These are phyloP conservation scores for Alternaria gaisen DNA, from an alignment of 2,329 filamentous ascomycete species.

Conservation along the genomic window DNA sequence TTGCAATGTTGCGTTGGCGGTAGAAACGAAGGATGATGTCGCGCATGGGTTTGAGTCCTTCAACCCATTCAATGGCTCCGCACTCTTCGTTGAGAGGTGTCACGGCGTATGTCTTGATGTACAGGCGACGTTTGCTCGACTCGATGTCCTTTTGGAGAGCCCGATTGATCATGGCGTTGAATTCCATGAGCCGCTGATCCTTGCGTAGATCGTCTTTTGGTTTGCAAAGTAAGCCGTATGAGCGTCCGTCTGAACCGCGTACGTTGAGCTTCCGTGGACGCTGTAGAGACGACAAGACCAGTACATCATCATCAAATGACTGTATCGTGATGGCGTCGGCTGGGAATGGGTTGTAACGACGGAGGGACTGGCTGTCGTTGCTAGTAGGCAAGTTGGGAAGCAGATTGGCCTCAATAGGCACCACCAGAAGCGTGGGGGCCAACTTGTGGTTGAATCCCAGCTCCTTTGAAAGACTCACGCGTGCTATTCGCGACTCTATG, in stretches of 20 bases:
- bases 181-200: slow-evolving; percentile 98
- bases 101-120: slow-evolving; percentile 94
- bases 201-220: slow-evolving; percentile 98
- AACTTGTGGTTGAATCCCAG: slow-evolving; percentile 84
- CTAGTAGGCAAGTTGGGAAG: slow-evolving; percentile 79
- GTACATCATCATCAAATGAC: slow-evolving; percentile 83
- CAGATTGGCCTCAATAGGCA: slow-evolving; percentile 86
- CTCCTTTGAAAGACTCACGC: slow-evolving; percentile 79
- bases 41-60: slow-evolving; percentile 90
- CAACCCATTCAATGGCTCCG: slow-evolving; percentile 98
- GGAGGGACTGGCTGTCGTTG: slow-evolving; percentile 73
- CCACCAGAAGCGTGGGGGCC: slow-evolving; percentile 83
- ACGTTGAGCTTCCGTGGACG: slow-evolving; percentile 90
- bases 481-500: slow-evolving; percentile 73
- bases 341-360: slow-evolving; percentile 83
- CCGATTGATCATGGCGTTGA: slow-evolving; percentile 97
- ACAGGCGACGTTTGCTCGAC: slow-evolving; percentile 83
- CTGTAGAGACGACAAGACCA: slow-evolving; percentile 89
- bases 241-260: slow-evolving; percentile 85
- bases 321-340: slow-evolving; percentile 84
- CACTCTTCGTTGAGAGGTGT: slow-evolving; percentile 98
- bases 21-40: slow-evolving; percentile 88
- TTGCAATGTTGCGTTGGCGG: slow-evolving; percentile 72
- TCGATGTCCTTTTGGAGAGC: slow-evolving; percentile 91
- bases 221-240: slow-evolving; percentile 92